Evolutionary conservation across 192 early-diverging fungal genomes (phyloP), one percentile per base, ranked within the genome.

Genomic region (Coemansia sp.): DNA sequence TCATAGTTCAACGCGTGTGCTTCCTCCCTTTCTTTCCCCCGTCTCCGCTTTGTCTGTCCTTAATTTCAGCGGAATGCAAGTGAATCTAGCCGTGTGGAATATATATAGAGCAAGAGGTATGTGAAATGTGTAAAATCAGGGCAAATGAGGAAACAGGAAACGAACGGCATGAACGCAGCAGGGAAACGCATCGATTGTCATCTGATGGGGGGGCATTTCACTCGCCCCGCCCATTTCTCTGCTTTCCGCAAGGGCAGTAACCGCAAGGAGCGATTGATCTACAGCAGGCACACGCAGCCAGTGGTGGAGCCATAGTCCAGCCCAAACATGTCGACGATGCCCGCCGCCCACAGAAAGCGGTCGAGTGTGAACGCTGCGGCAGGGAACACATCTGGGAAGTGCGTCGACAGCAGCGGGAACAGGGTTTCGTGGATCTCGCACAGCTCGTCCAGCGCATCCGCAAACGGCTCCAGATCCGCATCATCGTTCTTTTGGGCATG

Each of bases 331-430:
- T 74, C 72, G 53, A 74, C 69, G 20, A 80, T 33, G 17, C 72
- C 77, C 23, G 70, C 70, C 0, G 79, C 79, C 79, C 79, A 81
- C 62, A 81, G n/a, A 43, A 81, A 81, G 41, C 61, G 33, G 35
- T 76, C 74, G 11, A 58, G 33, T 0, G 79, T 59, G 34, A 76
- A 81, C 14, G 42, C 17, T 13, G 57, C 63, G 1, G 49, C 34
- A 2, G 67, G 64, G 11, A 81, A 76, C 45, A 76, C 64, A 9
- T 69, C 58, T 4, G 66, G 70, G 40, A 75, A 81, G 50, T 69
- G 63, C 32, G 75, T 67, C 22, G 61, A 66, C 17, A 81, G 79
- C 52, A 73, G 40, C 40, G 79, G 79, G 33, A 81, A 81, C 45
- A 81, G 66, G 22, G 67, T 41, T 23, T 59, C 70, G 46, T 81